Base-by-base conservation (phyloP, 2,329 filamentous ascomycete genomes). In the Xylariales sp. region DNA sequence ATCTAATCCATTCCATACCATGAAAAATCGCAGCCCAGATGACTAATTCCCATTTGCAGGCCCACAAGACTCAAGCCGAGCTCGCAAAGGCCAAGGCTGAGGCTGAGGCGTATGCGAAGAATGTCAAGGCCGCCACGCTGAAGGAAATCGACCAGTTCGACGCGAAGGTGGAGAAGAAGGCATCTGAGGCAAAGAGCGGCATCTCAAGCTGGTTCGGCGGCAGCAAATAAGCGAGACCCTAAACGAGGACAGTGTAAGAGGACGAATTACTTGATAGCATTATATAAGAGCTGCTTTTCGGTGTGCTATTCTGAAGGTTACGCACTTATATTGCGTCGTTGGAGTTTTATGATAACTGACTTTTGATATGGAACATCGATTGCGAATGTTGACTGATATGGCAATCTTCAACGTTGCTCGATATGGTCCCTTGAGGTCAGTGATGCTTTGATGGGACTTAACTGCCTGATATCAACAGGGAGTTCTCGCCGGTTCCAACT, bases 191-290 rank as follows among this genome's bases (percentile, higher is more conserved):
- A 32, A 95, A 95, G 80, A 79, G 81, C 55, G 84, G 85, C 49
- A 65, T 95, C 55, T 86, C 84, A 31, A 78, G 85, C 61, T 96
- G 89, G 90, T 95, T 96, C 57, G 84, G 88, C 43, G 76, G 76
- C 39, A 70, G 77, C 48, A 78, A 76, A 59, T 46, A 46, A 44
- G 15, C 6, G 7, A 31, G 32, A 9, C n/a, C n/a, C 20, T 12
- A 10, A 15, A 37, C 16, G 32, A 8, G 12, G 16, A 34, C 16
- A 32, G 18, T 9, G 21, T 14, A 19, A 10, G 5, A 9, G n/a
- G 16, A 9, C 10, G 16, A 14, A 34, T 34, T 9, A 14, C 15
- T 16, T 14, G 32, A n/a, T 5, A 34, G 6, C 12, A 20, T 16
- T 9, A 34, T 34, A 9, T 19, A 9, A 18, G 32, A 16, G 21